Evolutionary conservation across 1,284 basidiomycete genomes (phyloP), one percentile per base, ranked within the genome.

Genomic region (Trametes hirsuta): DNA sequence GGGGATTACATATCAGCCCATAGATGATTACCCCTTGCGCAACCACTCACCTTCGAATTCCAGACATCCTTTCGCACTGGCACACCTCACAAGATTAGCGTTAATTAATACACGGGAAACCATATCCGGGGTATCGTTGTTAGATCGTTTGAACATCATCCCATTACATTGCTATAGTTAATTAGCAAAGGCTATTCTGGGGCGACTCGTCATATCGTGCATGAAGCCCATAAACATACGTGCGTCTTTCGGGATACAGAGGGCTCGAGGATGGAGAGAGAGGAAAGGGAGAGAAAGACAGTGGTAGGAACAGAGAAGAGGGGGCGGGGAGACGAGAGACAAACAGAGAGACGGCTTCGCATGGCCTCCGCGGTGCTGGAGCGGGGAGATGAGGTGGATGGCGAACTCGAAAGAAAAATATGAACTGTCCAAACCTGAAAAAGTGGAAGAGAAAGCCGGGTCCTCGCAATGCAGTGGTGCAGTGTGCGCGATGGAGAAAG

Each of bases 171-270:
- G 68, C 68, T 69, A 66, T 69, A 69, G 47, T 39, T 57, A 55
- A 69, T 67, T 69, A 69, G 68, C 68, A 67, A 65, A 59, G 55
- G 58, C 58, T 68, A 69, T 59, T 63, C 57, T 65, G 68, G 66
- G 64, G 63, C 55, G 62, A 66, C 62, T 66, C 64, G 64, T 67
- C 68, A 67, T 69, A 68, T 69, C 65, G 59, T 67, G 68, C 66
- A 68, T 67, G 66, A 61, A 59, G 64, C 68, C 68, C 65, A 67
- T 68, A 67, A 68, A 69, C 65, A 69, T 69, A 68, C 67, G 64
- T 68, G 66, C 66, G 30, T 30, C 55, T 53, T 58, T 61, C 57
- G 56, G 52, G 50, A 61, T 69, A 65, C 64, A 62, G 63, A 56
- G 52, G 53, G 55, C 30, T 30, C 56, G 59, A 58, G 25, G 53